These are phyloP conservation scores for Lentinula detonsa DNA, from an alignment of 768 basidiomycete species.

Conservation along the genomic window DNA sequence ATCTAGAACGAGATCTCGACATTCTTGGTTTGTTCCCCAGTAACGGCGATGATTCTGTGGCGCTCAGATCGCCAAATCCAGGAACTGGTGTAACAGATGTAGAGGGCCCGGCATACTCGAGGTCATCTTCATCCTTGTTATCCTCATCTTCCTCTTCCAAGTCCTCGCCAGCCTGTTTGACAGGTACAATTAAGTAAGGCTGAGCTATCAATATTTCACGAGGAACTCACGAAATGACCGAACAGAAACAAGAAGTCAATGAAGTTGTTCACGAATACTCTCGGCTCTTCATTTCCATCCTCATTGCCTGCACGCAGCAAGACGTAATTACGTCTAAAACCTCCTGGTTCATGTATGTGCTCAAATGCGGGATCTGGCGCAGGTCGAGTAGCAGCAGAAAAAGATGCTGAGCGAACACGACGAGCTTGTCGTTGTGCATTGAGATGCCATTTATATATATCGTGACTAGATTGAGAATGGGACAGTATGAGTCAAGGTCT, in stretches of 20 bases:
- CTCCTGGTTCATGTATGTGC: constrained; percentile 93
- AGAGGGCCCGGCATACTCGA: background rate
- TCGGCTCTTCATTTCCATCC: constrained; percentile 55
- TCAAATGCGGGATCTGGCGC: constrained; percentile 74
- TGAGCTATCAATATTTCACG: background rate
- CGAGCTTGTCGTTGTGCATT: constrained; percentile 57
- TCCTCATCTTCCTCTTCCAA: constrained; percentile 89
- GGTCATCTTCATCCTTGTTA: constrained; percentile 36
- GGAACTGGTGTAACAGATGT: background rate
- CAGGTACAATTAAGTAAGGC: constrained; percentile 5
- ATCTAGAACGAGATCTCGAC: constrained; percentile 42
- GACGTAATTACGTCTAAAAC: constrained; percentile 88
- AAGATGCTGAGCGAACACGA: constrained; percentile 68
- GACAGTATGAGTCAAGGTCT: background rate
- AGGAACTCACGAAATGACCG: constrained; percentile 83
- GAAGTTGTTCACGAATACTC: constrained; percentile 67
- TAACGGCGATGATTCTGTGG: constrained; percentile 30
- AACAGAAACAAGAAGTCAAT: constrained; percentile 94
- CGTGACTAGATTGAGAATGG: constrained; percentile 47
- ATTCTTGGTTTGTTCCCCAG: constrained; percentile 26
- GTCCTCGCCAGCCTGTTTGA: constrained; percentile 78
- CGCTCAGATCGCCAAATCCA: constrained; percentile 24
- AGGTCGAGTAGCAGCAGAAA: constrained; percentile 44
- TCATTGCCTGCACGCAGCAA: constrained; percentile 58
- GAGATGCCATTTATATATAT: constrained; percentile 93